These are phyloP conservation scores for Fusarium ramigenum DNA, from an alignment of 2,329 filamentous ascomycete species.

Conservation along the genomic window DNA sequence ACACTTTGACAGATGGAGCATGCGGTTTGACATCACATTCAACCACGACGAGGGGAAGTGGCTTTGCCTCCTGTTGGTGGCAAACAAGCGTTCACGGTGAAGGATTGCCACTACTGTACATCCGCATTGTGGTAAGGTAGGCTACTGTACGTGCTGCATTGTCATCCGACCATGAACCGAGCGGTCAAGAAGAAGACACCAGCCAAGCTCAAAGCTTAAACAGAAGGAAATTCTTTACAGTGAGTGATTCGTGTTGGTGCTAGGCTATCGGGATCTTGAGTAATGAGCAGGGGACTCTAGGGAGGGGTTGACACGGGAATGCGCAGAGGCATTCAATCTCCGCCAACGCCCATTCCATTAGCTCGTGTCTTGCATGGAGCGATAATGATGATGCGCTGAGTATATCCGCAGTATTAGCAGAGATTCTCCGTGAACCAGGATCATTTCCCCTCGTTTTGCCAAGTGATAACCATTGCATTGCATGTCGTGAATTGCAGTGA, in stretches of 20 bases:
- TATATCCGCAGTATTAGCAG: background rate
- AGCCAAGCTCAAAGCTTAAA: background rate
- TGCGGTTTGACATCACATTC: background rate
- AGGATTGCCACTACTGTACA: constrained; percentile 3
- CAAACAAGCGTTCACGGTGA: background rate
- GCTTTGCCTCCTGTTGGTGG: background rate
- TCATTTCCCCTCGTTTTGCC: constrained; percentile 1
- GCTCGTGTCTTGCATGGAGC: constrained; percentile 1
- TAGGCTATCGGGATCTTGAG: background rate
- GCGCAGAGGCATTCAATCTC: constrained; percentile 17
- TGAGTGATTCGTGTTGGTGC: constrained; percentile 4
- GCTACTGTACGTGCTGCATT: background rate
- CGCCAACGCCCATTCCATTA: constrained; percentile 21
- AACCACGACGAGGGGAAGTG: background rate
- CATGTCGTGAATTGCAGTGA: background rate
- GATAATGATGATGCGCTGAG: background rate
- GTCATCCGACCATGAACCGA: background rate
- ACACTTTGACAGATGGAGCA: constrained; percentile 3
- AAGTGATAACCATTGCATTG: constrained; percentile 13
- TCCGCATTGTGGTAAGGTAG: background rate
- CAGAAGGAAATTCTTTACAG: background rate
- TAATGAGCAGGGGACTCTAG: background rate
- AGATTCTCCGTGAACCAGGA: constrained; percentile 2
- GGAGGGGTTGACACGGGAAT: constrained; percentile 3
- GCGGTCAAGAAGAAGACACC: background rate